Percentiles rank a stretch among this genome's conserved stretches.
phyloP scores from a whole-genome alignment of 148 eudicot species.

The Vaccinium myrtillus region DNA sequence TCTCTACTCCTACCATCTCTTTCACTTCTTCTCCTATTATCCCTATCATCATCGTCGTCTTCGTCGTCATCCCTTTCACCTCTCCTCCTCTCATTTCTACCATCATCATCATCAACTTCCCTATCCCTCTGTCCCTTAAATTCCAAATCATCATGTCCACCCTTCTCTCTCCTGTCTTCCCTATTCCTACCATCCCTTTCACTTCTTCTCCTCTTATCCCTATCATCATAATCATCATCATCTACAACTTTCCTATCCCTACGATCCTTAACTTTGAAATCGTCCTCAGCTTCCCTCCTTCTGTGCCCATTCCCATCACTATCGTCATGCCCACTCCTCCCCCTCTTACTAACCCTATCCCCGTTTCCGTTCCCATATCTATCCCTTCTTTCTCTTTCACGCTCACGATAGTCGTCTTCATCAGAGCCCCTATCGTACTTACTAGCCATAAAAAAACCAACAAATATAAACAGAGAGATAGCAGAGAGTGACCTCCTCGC shows the following conservation, averaged over 20 bases:
- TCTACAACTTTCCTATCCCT: constrained; percentile 11
- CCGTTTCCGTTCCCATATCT: background rate
- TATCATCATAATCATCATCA: constrained; percentile 10
- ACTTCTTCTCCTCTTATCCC: constrained; percentile 14
- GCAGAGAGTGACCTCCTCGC: too few relatives aligned
- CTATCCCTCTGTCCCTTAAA: constrained; percentile 5
- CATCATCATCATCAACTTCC: constrained; percentile 11
- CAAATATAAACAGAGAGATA: too few relatives aligned
- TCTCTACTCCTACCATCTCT: constrained; percentile 8
- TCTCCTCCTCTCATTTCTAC: constrained; percentile 22
- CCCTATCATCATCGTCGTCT: background rate
- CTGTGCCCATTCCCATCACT: background rate
- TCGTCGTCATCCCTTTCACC: background rate
- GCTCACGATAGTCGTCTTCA: background rate
- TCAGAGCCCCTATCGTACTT: too few relatives aligned
- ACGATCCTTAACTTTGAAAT: background rate
- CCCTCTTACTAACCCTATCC: background rate
- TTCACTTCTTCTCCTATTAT: constrained; percentile 10
- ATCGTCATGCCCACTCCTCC: background rate
- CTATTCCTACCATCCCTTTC: constrained; percentile 11
- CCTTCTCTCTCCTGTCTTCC: constrained; percentile 2
- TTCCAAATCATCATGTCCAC: background rate
- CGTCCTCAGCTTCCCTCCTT: background rate
- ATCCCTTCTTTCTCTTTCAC: constrained; percentile 16
- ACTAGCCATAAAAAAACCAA: too few relatives aligned